A percentile compares a stretch with the other conserved stretches of the same genome.
phyloP scores from a whole-genome alignment of 2,329 filamentous ascomycete genomes.

The Talaromyces funiculosus region DNA sequence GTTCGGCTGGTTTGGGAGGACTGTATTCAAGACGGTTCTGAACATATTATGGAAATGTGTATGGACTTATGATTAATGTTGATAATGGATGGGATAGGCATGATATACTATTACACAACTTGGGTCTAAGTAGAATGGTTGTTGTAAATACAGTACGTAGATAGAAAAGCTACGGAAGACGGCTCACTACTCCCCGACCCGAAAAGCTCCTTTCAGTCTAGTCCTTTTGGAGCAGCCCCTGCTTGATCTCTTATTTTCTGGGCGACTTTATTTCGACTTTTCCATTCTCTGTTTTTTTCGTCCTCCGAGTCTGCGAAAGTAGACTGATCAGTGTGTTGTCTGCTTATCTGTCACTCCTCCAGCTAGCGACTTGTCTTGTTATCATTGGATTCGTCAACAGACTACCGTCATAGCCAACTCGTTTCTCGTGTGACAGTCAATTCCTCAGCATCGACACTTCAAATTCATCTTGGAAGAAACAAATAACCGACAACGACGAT shows the following conservation, averaged over 20 bases:
- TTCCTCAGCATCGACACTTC: not conserved
- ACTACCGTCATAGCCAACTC: not conserved
- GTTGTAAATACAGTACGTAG: not conserved
- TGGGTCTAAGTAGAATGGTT: not conserved
- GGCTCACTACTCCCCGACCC: not conserved
- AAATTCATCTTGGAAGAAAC: not conserved
- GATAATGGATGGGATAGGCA: constrained; percentile 2
- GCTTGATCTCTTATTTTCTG: not conserved
- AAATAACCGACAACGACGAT: not conserved
- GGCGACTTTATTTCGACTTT: not conserved
- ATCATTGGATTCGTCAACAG: not conserved
- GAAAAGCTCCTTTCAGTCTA: not conserved
- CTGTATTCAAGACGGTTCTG: not conserved
- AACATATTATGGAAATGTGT: not conserved
- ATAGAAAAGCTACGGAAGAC: not conserved
- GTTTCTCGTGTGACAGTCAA: not conserved
- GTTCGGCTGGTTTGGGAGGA: not conserved
- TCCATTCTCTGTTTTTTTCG: not conserved
- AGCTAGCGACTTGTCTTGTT: constrained; percentile 1
- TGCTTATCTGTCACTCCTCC: not conserved
- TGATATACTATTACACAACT: not conserved
- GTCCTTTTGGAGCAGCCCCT: not conserved
- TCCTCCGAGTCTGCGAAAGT: not conserved
- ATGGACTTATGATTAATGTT: constrained; percentile 5
- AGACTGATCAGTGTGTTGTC: not conserved